Percentiles rank a stretch among this genome's conserved stretches.
Conservation (phyloP, 345 rosid genomes). For the Toxicodendron radicans region DNA sequence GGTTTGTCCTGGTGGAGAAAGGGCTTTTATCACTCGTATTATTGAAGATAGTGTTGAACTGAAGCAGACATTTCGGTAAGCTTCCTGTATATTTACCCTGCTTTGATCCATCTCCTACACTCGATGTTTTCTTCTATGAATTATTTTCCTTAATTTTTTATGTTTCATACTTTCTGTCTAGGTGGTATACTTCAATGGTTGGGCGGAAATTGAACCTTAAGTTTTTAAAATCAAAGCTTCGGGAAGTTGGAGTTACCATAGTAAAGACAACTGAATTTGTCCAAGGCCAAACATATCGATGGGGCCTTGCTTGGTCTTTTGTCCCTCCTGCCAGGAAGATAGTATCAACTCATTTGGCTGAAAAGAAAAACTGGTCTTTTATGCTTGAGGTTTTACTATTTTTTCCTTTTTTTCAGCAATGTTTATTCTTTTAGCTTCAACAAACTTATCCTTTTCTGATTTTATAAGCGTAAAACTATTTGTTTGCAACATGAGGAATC, state of each 20-base stretch:
- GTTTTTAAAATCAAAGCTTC: conserved; percentile 63
- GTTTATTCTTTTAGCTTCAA: conserved; percentile 1
- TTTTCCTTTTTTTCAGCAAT: background rate
- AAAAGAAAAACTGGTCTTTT: conserved; percentile 54
- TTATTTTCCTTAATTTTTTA: background rate
- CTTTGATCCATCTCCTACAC: conserved; percentile 1
- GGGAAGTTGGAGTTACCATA: conserved; percentile 64
- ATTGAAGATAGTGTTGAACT: conserved; percentile 72
- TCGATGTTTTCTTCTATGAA: background rate
- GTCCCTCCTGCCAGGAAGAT: conserved; percentile 64
- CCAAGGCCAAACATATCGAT: conserved; percentile 85
- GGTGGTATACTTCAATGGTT: conserved; percentile 94
- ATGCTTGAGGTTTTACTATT: conserved; percentile 71
- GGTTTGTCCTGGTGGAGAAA: conserved; percentile 92
- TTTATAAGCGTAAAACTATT: background rate
- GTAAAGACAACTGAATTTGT: conserved; percentile 90
- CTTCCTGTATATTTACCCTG: background rate
- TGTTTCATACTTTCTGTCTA: conserved; percentile 26
- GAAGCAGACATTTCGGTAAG: conserved; percentile 64
- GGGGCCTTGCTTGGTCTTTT: conserved; percentile 97
- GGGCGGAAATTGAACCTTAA: conserved; percentile 87
- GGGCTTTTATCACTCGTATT: conserved; percentile 68
- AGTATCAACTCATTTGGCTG: conserved; percentile 41
- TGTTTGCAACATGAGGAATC: background rate
- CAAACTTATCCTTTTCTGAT: background rate